These are phyloP conservation scores for Tephrocybe sp. DNA, from an alignment of 768 basidiomycete genomes.

Conservation along the genomic window DNA sequence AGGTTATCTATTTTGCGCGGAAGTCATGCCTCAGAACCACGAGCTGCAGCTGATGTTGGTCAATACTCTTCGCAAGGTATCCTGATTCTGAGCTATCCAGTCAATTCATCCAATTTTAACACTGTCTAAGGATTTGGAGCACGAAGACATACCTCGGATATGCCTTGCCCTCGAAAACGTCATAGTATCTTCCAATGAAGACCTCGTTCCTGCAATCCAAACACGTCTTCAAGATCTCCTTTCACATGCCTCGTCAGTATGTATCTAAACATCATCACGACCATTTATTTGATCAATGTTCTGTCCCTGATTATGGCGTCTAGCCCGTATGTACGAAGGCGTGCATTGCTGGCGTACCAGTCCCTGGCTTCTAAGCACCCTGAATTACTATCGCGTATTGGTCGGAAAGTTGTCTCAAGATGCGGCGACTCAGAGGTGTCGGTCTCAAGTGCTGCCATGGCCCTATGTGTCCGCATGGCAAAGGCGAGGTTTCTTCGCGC, in stretches of 20 bases:
- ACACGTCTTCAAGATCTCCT: conserved; percentile 63
- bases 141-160: conserved; percentile 50
- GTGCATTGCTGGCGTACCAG: conserved; percentile 60
- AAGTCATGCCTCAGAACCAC: conserved; percentile 67
- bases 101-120: conserved; percentile 1
- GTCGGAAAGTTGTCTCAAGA: conserved; percentile 36
- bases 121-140: conserved; percentile 73
- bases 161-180: conserved; percentile 74
- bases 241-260: conserved; percentile 75
- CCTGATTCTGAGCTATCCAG: not conserved
- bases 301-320: conserved; percentile 16
- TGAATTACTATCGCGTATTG: conserved; percentile 44
- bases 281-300: conserved; percentile 6
- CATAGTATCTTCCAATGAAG: conserved; percentile 58
- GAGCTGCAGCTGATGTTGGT: conserved; percentile 83
- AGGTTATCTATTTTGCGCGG: conserved; percentile 81
- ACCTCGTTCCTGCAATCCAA: conserved; percentile 77
- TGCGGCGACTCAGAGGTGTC: conserved; percentile 42
- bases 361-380: conserved; percentile 47
- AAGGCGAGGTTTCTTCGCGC: conserved; percentile 18
- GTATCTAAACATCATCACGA: conserved; percentile 18
- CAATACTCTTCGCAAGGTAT: conserved; percentile 82
- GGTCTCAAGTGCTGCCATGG: conserved; percentile 49
- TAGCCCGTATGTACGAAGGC: conserved; percentile 61
- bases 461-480: conserved; percentile 25